Conservation (phyloP, 2,329 filamentous ascomycete species). For the Westerdykella sp. region DNA sequence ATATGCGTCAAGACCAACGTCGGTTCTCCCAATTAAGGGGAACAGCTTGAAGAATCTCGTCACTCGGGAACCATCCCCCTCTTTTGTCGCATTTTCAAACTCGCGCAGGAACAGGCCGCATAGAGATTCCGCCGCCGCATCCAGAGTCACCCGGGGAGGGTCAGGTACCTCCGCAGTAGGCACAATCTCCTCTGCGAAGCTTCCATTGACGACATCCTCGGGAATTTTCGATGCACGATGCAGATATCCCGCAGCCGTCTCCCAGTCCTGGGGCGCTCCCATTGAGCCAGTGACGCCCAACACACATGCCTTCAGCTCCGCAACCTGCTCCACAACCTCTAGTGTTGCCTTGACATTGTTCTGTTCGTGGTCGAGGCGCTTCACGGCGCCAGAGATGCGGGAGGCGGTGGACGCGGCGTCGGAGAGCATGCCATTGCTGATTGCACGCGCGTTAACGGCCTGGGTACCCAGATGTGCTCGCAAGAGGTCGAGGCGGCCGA, state of each 20-base stretch:
- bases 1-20: conserved; percentile 89
- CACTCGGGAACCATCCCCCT: conserved; percentile 81
- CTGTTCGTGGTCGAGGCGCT: conserved; percentile 84
- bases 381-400: conserved; percentile 79
- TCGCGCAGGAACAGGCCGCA: conserved; percentile 88
- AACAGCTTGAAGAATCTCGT: conserved; percentile 98
- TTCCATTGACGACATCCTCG: conserved; percentile 69
- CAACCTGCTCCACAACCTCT: conserved; percentile 88
- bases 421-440: conserved; percentile 87
- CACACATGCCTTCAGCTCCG: conserved; percentile 93
- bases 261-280: conserved; percentile 98
- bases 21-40: conserved; percentile 80
- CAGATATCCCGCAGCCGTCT: conserved; percentile 87
- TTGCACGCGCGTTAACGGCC: conserved; percentile 70
- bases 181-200: conserved; percentile 86
- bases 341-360: conserved; percentile 84
- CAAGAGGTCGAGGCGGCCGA: conserved; percentile 80
- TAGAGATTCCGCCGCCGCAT: conserved; percentile 80
- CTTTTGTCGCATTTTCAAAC: conserved; percentile 84
- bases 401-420: conserved; percentile 78
- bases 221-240: conserved; percentile 77
- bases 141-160: conserved; percentile 76
- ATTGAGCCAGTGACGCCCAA: conserved; percentile 92
- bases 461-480: conserved; percentile 84
- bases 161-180: conserved; percentile 95